Conservation (phyloP, 345 rosid genomes). For the sweet orange (Citrus sinensis) region DNA sequence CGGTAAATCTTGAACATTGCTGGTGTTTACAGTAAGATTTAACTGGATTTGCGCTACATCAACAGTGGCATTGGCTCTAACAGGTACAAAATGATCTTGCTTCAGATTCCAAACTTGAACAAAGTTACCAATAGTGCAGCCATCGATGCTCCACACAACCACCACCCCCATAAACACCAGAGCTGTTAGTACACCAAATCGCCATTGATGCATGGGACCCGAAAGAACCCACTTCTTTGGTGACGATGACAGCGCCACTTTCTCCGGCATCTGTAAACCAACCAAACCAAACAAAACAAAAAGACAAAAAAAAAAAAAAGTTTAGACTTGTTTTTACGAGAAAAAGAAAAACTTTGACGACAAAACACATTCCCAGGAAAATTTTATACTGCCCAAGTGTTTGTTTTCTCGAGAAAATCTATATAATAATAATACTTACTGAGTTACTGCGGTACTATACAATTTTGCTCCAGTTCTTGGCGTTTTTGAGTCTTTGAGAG, state of each 20-base stretch:
- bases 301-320: not conserved
- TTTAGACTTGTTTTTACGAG: not conserved
- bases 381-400: slow-evolving; percentile 1
- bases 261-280: slow-evolving; percentile 60
- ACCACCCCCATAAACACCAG: slow-evolving; percentile 58
- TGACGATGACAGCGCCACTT: slow-evolving; percentile 31
- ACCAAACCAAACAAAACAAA: not conserved
- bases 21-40: slow-evolving; percentile 4
- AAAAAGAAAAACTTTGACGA: slow-evolving; percentile 23
- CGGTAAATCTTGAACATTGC: not conserved
- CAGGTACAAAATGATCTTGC: slow-evolving; percentile 23
- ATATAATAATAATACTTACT: slow-evolving; percentile 6
- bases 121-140: slow-evolving; percentile 46
- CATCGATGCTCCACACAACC: slow-evolving; percentile 73
- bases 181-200: slow-evolving; percentile 61
- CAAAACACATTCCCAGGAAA: slow-evolving; percentile 20
- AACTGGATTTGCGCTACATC: not conserved
- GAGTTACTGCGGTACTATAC: not conserved
- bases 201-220: slow-evolving; percentile 56
- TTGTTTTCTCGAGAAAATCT: slow-evolving; percentile 21
- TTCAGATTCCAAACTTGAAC: slow-evolving; percentile 57
- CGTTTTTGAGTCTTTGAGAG: not conserved
- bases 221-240: slow-evolving; percentile 32
- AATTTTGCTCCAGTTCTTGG: not conserved
- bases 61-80: slow-evolving; percentile 7